Conservation (phyloP, 1,284 basidiomycete species). For the Cryptococcus maquisensis region DNA sequence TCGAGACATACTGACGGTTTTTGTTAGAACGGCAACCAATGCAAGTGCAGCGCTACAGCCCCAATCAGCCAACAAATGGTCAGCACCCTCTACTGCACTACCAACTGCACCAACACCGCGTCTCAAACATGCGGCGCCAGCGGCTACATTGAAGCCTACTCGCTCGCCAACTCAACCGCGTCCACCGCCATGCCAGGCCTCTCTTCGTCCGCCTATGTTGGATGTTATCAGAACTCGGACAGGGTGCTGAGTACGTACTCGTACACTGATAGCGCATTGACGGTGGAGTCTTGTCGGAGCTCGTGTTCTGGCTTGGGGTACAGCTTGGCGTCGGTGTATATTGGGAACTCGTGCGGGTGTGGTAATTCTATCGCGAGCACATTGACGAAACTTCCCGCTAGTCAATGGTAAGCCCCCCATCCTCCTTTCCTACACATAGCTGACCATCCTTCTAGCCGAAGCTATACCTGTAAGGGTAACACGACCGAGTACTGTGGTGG, state of each 20-base stretch:
- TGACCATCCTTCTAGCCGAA: constrained; percentile 9
- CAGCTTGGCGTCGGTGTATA: constrained; percentile 10
- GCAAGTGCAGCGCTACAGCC: constrained; percentile 11
- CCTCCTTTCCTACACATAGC: too few relatives aligned
- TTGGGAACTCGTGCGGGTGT: constrained; percentile 24
- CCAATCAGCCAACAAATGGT: constrained; percentile 9
- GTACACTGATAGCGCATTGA: constrained; percentile 16
- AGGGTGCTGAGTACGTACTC: constrained; percentile 18
- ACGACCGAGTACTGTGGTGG: constrained; percentile 16
- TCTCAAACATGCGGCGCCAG: constrained; percentile 23
- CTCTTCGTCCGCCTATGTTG: constrained; percentile 9
- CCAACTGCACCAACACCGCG: constrained; percentile 20
- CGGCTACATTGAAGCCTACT: constrained; percentile 12
- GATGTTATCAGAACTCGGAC: constrained; percentile 17
- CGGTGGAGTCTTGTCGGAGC: constrained; percentile 17
- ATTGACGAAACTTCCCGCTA: constrained; percentile 7
- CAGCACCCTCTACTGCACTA: constrained; percentile 10
- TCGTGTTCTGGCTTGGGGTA: constrained; percentile 22
- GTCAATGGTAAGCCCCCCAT: not conserved
- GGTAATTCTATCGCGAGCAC: constrained; percentile 16
- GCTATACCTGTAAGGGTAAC: constrained; percentile 15
- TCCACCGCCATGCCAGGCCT: constrained; percentile 9
- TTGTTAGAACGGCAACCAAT: constrained; percentile 14
- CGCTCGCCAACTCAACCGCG: constrained; percentile 9
- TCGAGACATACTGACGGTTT: not conserved